phyloP scores from a whole-genome alignment of 441 rosid genomes.

The Rhodomyrtus psidioides region DNA sequence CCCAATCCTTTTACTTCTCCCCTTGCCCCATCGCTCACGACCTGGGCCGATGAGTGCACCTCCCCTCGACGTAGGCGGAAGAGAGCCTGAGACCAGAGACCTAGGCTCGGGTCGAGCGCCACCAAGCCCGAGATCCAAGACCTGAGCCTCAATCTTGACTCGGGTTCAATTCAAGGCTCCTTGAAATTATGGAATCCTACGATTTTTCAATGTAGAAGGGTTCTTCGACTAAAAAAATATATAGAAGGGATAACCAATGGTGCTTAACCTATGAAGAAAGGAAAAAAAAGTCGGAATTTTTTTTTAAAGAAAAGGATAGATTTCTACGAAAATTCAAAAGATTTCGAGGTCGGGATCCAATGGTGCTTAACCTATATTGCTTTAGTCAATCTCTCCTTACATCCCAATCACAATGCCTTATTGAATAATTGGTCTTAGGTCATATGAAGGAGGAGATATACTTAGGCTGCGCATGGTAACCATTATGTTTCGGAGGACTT shows the following conservation, averaged over 20 bases:
- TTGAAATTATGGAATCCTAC: background rate
- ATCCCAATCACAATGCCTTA: background rate
- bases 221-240: too few relatives aligned
- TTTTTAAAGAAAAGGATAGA: too few relatives aligned
- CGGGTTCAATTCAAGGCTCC: background rate
- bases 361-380: background rate
- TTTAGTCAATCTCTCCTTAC: background rate
- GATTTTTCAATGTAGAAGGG: background rate
- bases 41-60: fast-evolving
- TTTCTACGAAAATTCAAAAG: background rate
- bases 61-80: background rate
- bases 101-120: background rate
- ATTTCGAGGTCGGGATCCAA: background rate
- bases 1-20: background rate
- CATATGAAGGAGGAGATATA: background rate
- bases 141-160: background rate
- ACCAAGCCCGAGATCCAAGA: background rate
- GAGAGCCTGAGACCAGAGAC: background rate
- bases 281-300: background rate
- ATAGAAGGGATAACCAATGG: too few relatives aligned
- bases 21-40: background rate
- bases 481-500: too few relatives aligned
- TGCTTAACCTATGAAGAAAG: background rate
- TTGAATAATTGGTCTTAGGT: background rate
- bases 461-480: background rate